phyloP scores from a whole-genome alignment of 805 yeast genomes.

The Saccharomycopsis fibuligera region DNA sequence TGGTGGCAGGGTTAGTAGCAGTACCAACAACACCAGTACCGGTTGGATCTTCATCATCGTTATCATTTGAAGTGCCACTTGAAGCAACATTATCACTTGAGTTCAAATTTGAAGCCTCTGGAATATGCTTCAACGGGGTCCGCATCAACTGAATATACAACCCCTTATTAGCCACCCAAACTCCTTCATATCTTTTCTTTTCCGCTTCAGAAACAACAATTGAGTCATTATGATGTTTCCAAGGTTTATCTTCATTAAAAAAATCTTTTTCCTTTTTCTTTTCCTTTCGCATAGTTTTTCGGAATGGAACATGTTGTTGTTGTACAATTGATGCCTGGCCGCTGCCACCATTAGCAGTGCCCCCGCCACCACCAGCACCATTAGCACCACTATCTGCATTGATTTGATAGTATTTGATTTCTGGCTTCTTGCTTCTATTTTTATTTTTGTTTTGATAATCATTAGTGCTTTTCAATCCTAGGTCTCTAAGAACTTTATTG shows the following conservation, averaged over 20 bases:
- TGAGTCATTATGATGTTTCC: constrained; percentile 77
- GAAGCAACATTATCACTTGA: background rate
- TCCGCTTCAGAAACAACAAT: constrained; percentile 53
- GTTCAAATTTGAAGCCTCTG: constrained; percentile 22
- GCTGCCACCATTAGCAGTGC: background rate
- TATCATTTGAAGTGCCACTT: background rate
- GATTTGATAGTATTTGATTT: background rate
- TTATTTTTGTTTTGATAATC: constrained; percentile 22
- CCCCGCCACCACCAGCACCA: no score
- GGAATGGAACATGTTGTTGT: constrained; percentile 18
- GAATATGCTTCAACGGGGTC: constrained; percentile 22
- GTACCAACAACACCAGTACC: constrained; percentile 1
- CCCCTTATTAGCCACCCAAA: constrained; percentile 89
- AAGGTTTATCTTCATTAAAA: constrained; percentile 86
- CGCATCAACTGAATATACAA: constrained; percentile 37
- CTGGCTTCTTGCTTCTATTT: no score
- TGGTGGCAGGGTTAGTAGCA: background rate
- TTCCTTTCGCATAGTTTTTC: constrained; percentile 20
- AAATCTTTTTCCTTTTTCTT: constrained; percentile 29
- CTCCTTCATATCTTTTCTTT: constrained; percentile 83
- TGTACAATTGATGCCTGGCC: background rate
- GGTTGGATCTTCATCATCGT: background rate
- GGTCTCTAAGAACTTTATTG: constrained; percentile 18
- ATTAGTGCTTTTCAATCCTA: constrained; percentile 10
- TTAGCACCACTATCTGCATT: no score